phyloP scores from a whole-genome alignment of 2,329 filamentous ascomycete species.

The Davidsoniella virescens region DNA sequence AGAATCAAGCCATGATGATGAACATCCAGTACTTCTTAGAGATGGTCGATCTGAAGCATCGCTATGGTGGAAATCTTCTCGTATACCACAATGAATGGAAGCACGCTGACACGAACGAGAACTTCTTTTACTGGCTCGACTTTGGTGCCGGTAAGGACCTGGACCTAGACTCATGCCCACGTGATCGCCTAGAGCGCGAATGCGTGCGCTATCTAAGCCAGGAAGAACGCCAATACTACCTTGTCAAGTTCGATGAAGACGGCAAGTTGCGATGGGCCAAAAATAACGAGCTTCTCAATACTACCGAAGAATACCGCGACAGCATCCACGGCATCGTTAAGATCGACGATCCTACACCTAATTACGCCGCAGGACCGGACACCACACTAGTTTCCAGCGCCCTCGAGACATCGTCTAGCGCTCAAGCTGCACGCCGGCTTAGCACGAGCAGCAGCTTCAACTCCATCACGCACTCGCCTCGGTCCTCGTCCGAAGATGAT shows the following conservation, averaged over 20 bases:
- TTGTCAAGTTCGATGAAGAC: constrained; percentile 57
- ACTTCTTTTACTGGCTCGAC: constrained; percentile 92
- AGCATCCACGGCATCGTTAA: constrained; percentile 60
- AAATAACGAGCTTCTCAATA: constrained; percentile 63
- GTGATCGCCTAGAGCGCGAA: constrained; percentile 60
- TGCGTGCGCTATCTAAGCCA: constrained; percentile 69
- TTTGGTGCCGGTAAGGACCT: constrained; percentile 56
- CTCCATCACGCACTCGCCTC: constrained; percentile 17
- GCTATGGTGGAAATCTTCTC: constrained; percentile 69
- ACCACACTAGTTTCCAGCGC: constrained; percentile 14
- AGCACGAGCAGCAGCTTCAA: constrained; percentile 20
- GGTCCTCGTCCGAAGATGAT: constrained; percentile 26
- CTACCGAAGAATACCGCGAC: constrained; percentile 59
- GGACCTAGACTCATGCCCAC: constrained; percentile 54
- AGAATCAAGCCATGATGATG: constrained; percentile 60
- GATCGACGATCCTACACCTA: constrained; percentile 40
- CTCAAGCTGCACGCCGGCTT: constrained; percentile 14
- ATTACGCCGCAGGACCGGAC: constrained; percentile 24
- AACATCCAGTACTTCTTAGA: constrained; percentile 71
- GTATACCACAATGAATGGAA: constrained; percentile 80
- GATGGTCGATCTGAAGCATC: constrained; percentile 75
- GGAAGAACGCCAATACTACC: constrained; percentile 67
- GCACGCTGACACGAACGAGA: constrained; percentile 56
- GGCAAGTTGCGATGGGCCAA: constrained; percentile 79
- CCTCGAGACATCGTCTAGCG: not conserved